Base-by-base conservation (phyloP, 2,329 filamentous ascomycete genomes). In the Neonectria coccinea region DNA sequence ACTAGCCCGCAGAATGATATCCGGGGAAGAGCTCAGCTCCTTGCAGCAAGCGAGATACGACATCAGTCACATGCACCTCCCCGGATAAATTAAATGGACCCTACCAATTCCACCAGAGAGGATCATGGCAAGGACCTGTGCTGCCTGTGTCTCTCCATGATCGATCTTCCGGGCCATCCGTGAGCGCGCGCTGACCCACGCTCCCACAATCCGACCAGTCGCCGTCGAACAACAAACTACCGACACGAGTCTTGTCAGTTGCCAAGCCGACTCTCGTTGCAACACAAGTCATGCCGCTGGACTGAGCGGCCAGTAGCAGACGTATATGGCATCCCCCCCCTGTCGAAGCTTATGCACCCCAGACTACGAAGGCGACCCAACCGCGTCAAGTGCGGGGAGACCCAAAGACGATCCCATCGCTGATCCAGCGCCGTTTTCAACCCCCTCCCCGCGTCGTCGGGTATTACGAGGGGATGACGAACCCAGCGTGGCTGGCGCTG, bases 101-200 rank as follows among this genome's bases (percentile, higher is more conserved):
- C 39, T 20, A 63, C 44, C 52, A 45, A 55, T 60, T 52, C 52
- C 57, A 56, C 56, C 52, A 48, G 64, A 36, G 60, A 59, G 59
- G 52, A 56, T 41, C 36, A 36, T 41, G 68, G 33, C 62, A 56
- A 57, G 50, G 53, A 31, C 25, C 5, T 25, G 27, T 36, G 25
- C 25, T 25, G 25, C 25, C 25, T 25, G 25, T 31, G 55, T 57
- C 11, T 18, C 57, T 65, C 57, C 54, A 44, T 64, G 50, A 71
- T 72, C 67, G 68, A 63, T 72, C 29, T 70, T 59, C 70, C 70
- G 70, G 39, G 36, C 9, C 56, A 64, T 64, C 61, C 61, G 61
- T 41, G 56, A 56, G 61, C 44, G 56, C 56, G 42, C 27, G 39
- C 18, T 48, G 36, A 20, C 44, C 25, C 55, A 27, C 25, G 53